Percentiles rank a stretch among this genome's conserved stretches.
Evolutionary conservation across 495 filamentous ascomycete species (phyloP).

Genomic region (Delitschia confertaspora): DNA sequence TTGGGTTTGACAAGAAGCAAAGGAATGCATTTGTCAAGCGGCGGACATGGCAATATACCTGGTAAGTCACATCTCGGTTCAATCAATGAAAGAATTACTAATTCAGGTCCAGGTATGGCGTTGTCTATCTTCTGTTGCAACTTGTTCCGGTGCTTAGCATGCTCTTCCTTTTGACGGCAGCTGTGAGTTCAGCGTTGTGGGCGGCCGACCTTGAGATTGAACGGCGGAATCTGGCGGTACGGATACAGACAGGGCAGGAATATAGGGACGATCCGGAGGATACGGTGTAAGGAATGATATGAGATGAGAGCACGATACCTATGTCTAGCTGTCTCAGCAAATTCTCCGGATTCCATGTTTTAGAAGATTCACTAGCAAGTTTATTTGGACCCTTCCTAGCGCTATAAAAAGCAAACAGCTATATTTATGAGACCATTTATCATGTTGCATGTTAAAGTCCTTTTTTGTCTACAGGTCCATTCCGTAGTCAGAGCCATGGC

Average conservation of each 20-base stretch:
- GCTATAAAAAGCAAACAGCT: too few species aligned
- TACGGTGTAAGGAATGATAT: conserved; percentile 1
- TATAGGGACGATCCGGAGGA: conserved; percentile 19
- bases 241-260: background rate
- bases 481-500: too few species aligned
- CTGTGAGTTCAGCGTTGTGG: conserved; percentile 56
- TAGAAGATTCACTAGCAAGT: too few species aligned
- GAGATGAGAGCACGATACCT: background rate
- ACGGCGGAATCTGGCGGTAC: conserved; percentile 9
- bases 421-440: too few species aligned
- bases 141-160: conserved; percentile 55
- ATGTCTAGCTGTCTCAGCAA: too few species aligned
- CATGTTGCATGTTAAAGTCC: too few species aligned
- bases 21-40: conserved; percentile 45
- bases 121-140: conserved; percentile 52
- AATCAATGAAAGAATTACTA: background rate
- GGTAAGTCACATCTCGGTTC: conserved; percentile 30
- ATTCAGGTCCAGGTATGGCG: conserved; percentile 58
- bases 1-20: conserved; percentile 49
- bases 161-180: conserved; percentile 59
- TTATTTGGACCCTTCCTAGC: too few species aligned
- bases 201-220: conserved; percentile 48
- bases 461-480: too few species aligned
- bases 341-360: too few species aligned
- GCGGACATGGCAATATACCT: conserved; percentile 53